Evolutionary conservation across 176 grass and related monocot species (phyloP), one percentile per base, ranked within the genome.

Genomic region (Guadua angustifolia): DNA sequence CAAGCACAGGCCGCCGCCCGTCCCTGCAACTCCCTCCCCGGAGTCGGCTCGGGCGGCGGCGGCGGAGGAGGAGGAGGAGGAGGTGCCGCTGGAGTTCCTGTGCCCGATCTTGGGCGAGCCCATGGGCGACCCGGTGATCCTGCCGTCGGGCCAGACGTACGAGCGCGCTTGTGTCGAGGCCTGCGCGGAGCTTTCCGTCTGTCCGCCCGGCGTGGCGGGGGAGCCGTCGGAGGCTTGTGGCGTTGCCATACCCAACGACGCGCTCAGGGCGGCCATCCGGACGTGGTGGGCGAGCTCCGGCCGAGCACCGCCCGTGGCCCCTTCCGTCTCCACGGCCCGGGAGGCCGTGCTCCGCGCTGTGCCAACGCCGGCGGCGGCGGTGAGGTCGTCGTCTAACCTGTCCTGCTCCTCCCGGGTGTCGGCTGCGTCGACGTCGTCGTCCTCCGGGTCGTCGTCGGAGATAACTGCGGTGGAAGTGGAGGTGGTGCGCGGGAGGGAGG

Each of bases 41-140:
- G n/a, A 52, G 82, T 45, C 15, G 2, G 33, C 72, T 12, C 9
- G 10, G 50, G 21, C 47, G 7, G n/a, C 5, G 49, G n/a, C n/a
- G n/a, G n/a, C n/a, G n/a, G n/a, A n/a, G n/a, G n/a, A n/a, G n/a
- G n/a, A n/a, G n/a, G n/a, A n/a, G n/a, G 69, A 46, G 38, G 69
- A 10, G 32, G 32, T 69, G 24, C 53, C 74, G 12, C 22, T 0
- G 77, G 92, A 94, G 73, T 91, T 94, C 84, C 8, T 89, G 45
- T 91, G 87, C 92, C 92, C 89, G 22, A 75, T 94, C 84, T 82
- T 85, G 4, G 19, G 81, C 51, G 3, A 49, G 14, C 82, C 89
- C 44, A 92, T 94, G 93, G 87, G 69, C 0, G 93, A 94, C 47
- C 89, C 92, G 33, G 92, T 92, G 64, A 92, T 94, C 84, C 61